A percentile compares a stretch with the other conserved stretches of the same genome.
Conservation (phyloP, 352 stramenopile genomes). For the Pythium myriotylum region DNA sequence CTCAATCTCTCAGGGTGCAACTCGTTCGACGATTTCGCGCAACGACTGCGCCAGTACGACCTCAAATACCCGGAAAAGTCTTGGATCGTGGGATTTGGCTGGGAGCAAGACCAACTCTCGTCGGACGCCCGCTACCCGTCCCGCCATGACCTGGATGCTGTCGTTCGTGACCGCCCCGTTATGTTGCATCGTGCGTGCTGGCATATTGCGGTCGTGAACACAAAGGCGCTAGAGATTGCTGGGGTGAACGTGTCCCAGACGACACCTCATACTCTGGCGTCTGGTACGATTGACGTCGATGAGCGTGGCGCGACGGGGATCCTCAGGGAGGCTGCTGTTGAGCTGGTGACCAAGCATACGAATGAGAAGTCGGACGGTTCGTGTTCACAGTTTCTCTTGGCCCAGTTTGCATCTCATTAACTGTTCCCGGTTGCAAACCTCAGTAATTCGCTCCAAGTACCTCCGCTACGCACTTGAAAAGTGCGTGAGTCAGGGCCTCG, state of each 20-base stretch:
- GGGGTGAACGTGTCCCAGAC: constrained; percentile 43
- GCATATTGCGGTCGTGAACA: constrained; percentile 89
- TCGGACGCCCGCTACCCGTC: constrained; percentile 58
- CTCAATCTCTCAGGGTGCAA: constrained; percentile 74
- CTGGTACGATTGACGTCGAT: constrained; percentile 71
- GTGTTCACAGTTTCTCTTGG: background rate
- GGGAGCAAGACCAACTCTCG: constrained; percentile 85
- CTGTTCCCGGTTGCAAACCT: background rate
- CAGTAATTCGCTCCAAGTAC: constrained; percentile 68
- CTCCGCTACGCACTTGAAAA: constrained; percentile 57
- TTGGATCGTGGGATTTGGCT: constrained; percentile 85
- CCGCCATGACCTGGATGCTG: constrained; percentile 77
- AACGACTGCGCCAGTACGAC: constrained; percentile 59
- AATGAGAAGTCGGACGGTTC: constrained; percentile 68
- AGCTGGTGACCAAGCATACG: constrained; percentile 71
- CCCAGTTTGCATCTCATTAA: background rate
- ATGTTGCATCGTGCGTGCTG: constrained; percentile 89
- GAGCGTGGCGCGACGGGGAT: constrained; percentile 66
- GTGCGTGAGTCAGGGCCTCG: constrained; percentile 79
- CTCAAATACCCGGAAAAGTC: constrained; percentile 61
- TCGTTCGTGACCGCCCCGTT: constrained; percentile 67
- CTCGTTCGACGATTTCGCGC: constrained; percentile 75
- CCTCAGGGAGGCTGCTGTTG: constrained; percentile 69
- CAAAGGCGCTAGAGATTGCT: constrained; percentile 76
- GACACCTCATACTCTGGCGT: constrained; percentile 32